Evolutionary conservation across 2,329 filamentous ascomycete genomes (phyloP), one percentile per base, ranked within the genome.

Genomic region (Lecanicillium sp.): DNA sequence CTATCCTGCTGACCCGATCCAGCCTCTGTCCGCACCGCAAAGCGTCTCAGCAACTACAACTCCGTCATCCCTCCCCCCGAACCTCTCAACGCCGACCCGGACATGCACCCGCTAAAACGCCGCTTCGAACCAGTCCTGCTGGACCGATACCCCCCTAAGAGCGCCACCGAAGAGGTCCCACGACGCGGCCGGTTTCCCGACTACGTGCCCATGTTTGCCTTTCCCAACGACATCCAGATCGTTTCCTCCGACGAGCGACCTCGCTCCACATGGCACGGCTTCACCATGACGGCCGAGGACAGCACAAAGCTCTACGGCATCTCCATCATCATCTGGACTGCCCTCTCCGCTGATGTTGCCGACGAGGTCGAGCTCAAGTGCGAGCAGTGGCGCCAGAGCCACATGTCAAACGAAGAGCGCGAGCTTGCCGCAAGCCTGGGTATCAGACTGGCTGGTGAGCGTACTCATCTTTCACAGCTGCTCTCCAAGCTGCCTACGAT

Each of bases 191-290:
- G 79, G 49, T 97, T 98, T 61, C 93, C 93, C 1, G 93, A 98
- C 62, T 98, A 96, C 60, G 89, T 98, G 15, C 93, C 93, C 49
- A 97, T 98, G 93, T 98, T 98, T 67, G 90, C 93, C 46, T 98
- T 97, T 60, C 93, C 93, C 38, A 96, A 97, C 66, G 93, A 98
- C 65, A 93, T 98, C 58, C 90, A 90, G 54, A 93, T 98, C 44
- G 88, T 97, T 9, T 96, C 93, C 1, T 90, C 90, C 1, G 93
- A 98, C 60, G 89, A 95, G 63, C 79, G 90, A 52, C 93, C 93
- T 1, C 79, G 90, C 52, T 91, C 93, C n/a, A 96, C 90, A 20
- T 98, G 93, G 93, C 93, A 98, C 67, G 93, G 93, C 41, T 98
- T 98, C 62, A 90, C 89, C 53, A 97, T 98, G 93, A 98, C 93